These are phyloP conservation scores for Mycena kentingensis DNA, from an alignment of 768 basidiomycete genomes.

Conservation along the genomic window DNA sequence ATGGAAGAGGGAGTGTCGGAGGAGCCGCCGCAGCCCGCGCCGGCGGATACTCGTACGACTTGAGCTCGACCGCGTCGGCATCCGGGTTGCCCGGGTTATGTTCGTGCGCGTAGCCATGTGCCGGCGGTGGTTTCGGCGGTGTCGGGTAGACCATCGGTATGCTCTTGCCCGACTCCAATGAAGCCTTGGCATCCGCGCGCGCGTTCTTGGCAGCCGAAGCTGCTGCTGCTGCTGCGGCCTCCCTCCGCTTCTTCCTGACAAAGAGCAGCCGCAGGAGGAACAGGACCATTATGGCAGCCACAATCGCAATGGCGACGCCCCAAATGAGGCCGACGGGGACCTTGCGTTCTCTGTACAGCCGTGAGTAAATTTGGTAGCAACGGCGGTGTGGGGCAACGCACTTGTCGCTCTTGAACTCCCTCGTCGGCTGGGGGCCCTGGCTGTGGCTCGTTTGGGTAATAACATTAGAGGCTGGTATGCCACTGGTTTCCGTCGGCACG, in stretches of 20 bases:
- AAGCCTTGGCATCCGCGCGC: neutral
- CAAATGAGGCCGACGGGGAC: conserved; percentile 15
- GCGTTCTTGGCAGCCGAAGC: neutral
- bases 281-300: conserved; percentile 8
- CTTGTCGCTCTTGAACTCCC: neutral
- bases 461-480: neutral
- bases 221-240: neutral
- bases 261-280: conserved; percentile 13
- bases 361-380: neutral
- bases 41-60: neutral
- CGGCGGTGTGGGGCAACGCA: neutral
- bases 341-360: conserved; percentile 1
- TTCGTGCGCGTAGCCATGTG: neutral
- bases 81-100: neutral
- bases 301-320: conserved; percentile 14
- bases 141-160: neutral
- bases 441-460: conserved; percentile 2
- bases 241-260: conserved; percentile 1
- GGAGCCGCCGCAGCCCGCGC: conserved; percentile 5
- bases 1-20: neutral
- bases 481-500: neutral
- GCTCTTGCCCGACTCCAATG: neutral
- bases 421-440: neutral
- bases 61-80: conserved; percentile 12
- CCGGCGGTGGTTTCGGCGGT: neutral